These are phyloP conservation scores for Stagonosporopsis cucurbitacearum DNA, from an alignment of 2,329 filamentous ascomycete species.

Conservation along the genomic window DNA sequence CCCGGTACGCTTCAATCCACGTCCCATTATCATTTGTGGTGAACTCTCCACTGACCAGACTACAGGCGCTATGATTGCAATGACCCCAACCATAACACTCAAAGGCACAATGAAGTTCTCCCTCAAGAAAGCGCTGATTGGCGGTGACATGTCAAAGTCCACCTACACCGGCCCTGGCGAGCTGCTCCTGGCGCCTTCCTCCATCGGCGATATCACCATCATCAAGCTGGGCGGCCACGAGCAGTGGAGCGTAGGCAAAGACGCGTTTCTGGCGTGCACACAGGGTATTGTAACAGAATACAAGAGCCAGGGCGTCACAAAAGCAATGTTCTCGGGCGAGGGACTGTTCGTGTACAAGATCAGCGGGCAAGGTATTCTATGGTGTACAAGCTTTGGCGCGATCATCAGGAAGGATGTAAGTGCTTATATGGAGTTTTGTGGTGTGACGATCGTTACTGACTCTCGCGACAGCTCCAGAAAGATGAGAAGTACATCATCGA, in stretches of 20 bases:
- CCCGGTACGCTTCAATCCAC: conserved; percentile 62
- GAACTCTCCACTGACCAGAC: conserved; percentile 2
- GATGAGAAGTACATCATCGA: conserved; percentile 91
- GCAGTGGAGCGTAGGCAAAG: conserved; percentile 83
- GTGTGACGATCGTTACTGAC: background rate
- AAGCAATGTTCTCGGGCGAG: conserved; percentile 93
- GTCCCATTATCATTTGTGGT: background rate
- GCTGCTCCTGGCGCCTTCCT: conserved; percentile 78
- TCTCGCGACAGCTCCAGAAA: conserved; percentile 53
- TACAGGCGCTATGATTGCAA: conserved; percentile 86
- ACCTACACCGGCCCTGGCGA: conserved; percentile 90
- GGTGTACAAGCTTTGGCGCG: conserved; percentile 92
- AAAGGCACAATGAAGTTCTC: conserved; percentile 84
- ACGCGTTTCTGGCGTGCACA: conserved; percentile 84
- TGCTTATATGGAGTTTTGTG: conserved; percentile 19
- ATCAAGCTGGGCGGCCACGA: conserved; percentile 75
- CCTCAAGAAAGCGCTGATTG: conserved; percentile 87
- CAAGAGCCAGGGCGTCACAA: conserved; percentile 83
- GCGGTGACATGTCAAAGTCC: conserved; percentile 79
- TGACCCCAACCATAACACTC: conserved; percentile 86
- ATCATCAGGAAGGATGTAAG: conserved; percentile 93
- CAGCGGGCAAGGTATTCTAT: conserved; percentile 78
- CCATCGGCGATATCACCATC: conserved; percentile 84
- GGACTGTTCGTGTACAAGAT: conserved; percentile 91
- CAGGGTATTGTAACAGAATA: conserved; percentile 88